phyloP scores from a whole-genome alignment of 257 asterid genomes.

The Salvia splendens region DNA sequence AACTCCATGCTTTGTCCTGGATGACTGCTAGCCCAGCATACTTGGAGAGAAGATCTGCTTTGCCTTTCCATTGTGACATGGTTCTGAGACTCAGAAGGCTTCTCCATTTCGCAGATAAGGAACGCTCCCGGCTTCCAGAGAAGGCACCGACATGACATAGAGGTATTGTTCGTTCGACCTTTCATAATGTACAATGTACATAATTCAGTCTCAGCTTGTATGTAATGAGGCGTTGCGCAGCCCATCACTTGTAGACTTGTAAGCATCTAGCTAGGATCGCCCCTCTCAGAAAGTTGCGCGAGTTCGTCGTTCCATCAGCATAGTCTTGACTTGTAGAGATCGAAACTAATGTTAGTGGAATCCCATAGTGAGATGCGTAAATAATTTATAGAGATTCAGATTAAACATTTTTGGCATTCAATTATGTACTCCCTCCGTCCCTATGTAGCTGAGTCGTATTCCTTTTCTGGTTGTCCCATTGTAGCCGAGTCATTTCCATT shows the following conservation, averaged over 20 bases:
- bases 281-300: not conserved
- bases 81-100: constrained; percentile 91
- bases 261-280: not conserved
- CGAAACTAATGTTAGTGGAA: constrained; percentile 20
- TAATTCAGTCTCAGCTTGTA: constrained; percentile 26
- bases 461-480: too few relatives aligned
- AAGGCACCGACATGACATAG: constrained; percentile 42
- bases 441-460: too few relatives aligned
- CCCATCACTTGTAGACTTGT: not conserved
- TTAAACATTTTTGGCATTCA: constrained; percentile 19
- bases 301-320: not conserved
- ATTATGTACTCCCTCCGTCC: too few relatives aligned
- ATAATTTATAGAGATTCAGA: constrained; percentile 29
- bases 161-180: not conserved
- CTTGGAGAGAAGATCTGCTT: constrained; percentile 79
- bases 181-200: constrained; percentile 32
- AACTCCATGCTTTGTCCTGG: constrained; percentile 97
- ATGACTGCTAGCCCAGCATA: constrained; percentile 92
- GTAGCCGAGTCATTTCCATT: too few relatives aligned
- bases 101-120: constrained; percentile 92
- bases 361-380: constrained; percentile 28
- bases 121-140: constrained; percentile 70
- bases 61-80: constrained; percentile 96
- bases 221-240: constrained; percentile 18
- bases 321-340: constrained; percentile 32